Evolutionary conservation across 2,329 filamentous ascomycete species (phyloP).

Genomic region (Penicillium sp.): DNA sequence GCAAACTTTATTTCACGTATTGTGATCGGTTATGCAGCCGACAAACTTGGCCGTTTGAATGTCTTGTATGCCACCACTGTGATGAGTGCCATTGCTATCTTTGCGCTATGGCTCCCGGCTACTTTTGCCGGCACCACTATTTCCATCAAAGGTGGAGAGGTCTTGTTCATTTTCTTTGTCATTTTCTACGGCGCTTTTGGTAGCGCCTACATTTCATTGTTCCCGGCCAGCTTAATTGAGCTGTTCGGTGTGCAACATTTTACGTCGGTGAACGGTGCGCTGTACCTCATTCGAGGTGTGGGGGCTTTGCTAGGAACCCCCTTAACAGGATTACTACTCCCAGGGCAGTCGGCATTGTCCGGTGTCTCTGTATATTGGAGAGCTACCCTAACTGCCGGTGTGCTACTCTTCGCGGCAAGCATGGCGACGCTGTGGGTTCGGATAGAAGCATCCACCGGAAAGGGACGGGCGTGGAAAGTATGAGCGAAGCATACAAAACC

Average conservation of each 20-base stretch:
- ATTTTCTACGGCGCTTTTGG: slow-evolving; percentile 41
- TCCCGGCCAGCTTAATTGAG: slow-evolving; percentile 40
- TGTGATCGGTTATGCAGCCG: slow-evolving; percentile 41
- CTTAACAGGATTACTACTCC: slow-evolving; percentile 30
- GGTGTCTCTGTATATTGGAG: slow-evolving; percentile 23
- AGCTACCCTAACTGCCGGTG: slow-evolving; percentile 26
- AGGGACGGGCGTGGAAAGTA: slow-evolving; percentile 24
- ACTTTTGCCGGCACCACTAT: slow-evolving; percentile 16
- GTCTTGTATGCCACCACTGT: slow-evolving; percentile 37
- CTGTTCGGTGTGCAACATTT: slow-evolving; percentile 41
- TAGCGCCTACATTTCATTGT: slow-evolving; percentile 43
- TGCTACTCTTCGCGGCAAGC: slow-evolving; percentile 28
- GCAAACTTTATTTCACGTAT: slow-evolving; percentile 43
- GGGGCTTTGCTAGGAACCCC: slow-evolving; percentile 42
- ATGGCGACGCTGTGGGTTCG: slow-evolving; percentile 30
- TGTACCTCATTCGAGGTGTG: slow-evolving; percentile 42
- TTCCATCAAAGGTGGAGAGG: slow-evolving; percentile 15
- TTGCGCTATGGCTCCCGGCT: slow-evolving; percentile 29
- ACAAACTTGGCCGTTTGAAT: slow-evolving; percentile 45
- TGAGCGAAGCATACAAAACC: slow-evolving; percentile 4
- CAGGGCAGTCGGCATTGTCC: slow-evolving; percentile 19
- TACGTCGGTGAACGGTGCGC: slow-evolving; percentile 38
- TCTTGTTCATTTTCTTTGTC: slow-evolving; percentile 35
- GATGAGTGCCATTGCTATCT: slow-evolving; percentile 31
- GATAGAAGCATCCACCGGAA: slow-evolving; percentile 25